Evolutionary conservation across 2,329 filamentous ascomycete species (phyloP).

Genomic region (Botrytis cinerea): DNA sequence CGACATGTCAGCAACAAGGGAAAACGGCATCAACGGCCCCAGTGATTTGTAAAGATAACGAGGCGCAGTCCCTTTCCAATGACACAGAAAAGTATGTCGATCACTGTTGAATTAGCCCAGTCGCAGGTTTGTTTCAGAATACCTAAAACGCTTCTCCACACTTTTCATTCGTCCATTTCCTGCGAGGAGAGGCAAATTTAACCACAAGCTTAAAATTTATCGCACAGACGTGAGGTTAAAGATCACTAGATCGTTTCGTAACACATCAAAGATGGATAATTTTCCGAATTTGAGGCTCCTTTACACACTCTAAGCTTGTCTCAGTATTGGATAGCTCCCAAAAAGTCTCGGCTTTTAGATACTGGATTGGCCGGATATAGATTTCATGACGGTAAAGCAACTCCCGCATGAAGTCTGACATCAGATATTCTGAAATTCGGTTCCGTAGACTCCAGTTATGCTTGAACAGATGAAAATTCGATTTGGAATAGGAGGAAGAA

Average conservation of each 20-base stretch:
- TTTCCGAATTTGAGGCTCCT: constrained; percentile 1
- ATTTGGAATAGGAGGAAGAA: too few relatives aligned
- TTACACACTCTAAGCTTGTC: neutral
- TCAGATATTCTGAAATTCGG: neutral
- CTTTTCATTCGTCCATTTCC: neutral
- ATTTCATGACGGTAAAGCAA: neutral
- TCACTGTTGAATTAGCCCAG: neutral
- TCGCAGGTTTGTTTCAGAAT: constrained; percentile 7
- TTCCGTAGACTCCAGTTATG: neutral
- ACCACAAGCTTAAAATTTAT: neutral
- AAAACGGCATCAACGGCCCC: neutral
- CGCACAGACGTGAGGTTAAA: neutral
- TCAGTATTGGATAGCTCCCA: neutral
- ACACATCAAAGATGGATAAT: neutral
- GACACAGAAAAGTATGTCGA: neutral
- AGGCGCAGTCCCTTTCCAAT: neutral
- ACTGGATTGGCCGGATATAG: neutral
- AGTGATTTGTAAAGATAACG: neutral
- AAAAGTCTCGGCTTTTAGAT: neutral
- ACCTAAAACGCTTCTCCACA: neutral
- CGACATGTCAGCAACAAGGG: neutral
- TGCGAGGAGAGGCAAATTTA: neutral
- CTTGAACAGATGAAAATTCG: neutral
- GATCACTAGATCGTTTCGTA: constrained; percentile 7
- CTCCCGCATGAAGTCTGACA: constrained; percentile 14